Percentiles rank a stretch among this genome's conserved stretches.
Evolutionary conservation across 2,329 filamentous ascomycete species (phyloP).

Genomic region (Botrytis byssoidea): DNA sequence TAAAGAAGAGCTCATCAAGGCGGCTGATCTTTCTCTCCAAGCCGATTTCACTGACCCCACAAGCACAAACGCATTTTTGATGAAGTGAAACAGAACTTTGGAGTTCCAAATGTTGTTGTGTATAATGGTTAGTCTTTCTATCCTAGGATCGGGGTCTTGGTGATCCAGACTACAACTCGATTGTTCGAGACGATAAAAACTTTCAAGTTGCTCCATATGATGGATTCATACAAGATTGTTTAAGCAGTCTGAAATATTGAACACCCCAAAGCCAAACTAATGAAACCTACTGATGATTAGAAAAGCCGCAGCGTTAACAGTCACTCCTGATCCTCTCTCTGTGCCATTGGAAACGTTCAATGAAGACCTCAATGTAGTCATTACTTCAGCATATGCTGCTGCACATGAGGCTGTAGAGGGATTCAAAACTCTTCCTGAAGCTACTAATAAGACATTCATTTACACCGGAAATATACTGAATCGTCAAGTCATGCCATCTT

Average conservation of each 20-base stretch:
- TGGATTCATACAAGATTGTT: not conserved
- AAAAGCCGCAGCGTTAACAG: not conserved
- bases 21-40: constrained; percentile 39
- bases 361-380: constrained; percentile 42
- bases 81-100: constrained; percentile 39
- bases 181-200: not conserved
- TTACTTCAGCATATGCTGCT: constrained; percentile 42
- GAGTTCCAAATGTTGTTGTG: constrained; percentile 45
- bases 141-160: not conserved
- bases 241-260: not conserved
- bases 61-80: constrained; percentile 38
- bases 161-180: not conserved
- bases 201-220: not conserved
- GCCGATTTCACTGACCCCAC: constrained; percentile 41
- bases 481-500: constrained; percentile 31
- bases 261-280: not conserved
- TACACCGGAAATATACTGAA: constrained; percentile 47
- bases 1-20: constrained; percentile 32
- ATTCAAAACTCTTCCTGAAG: constrained; percentile 35
- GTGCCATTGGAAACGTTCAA: constrained; percentile 38
- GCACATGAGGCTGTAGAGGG: constrained; percentile 41
- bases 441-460: constrained; percentile 44
- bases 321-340: constrained; percentile 26
- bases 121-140: constrained; percentile 41
- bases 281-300: not conserved